A percentile compares a stretch with the other conserved stretches of the same genome.
phyloP scores from a whole-genome alignment of 768 basidiomycete species.

The Boletus pseudo-olivaceus region DNA sequence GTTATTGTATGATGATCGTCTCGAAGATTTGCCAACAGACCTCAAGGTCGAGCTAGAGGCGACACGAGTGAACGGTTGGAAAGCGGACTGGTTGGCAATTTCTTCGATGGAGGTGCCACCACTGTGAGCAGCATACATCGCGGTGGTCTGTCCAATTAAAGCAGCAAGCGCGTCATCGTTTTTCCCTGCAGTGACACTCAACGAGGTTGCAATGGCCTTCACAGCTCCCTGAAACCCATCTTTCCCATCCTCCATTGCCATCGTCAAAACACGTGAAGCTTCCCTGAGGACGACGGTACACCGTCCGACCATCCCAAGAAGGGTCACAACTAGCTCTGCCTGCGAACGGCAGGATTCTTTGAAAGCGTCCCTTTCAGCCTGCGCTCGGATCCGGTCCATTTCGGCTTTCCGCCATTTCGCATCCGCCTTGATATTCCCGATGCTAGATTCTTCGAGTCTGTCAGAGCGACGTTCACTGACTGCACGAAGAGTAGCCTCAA shows the following conservation, averaged over 20 bases:
- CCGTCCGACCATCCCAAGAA: slow-evolving; percentile 79
- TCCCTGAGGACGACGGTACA: slow-evolving; percentile 73
- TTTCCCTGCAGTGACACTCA: slow-evolving; percentile 55
- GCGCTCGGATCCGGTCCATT: slow-evolving; percentile 65
- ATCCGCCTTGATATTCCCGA: slow-evolving; percentile 71
- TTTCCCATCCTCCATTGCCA: slow-evolving; percentile 35
- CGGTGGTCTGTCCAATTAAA: slow-evolving; percentile 65
- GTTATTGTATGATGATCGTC: slow-evolving; percentile 41
- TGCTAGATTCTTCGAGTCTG: slow-evolving; percentile 65
- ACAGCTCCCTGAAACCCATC: slow-evolving; percentile 39
- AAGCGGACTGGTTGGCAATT: slow-evolving; percentile 49
- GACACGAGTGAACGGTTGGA: slow-evolving; percentile 42
- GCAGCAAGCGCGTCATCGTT: slow-evolving; percentile 69
- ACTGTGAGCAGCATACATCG: slow-evolving; percentile 47
- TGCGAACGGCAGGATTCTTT: slow-evolving; percentile 60
- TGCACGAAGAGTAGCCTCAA: slow-evolving; percentile 83
- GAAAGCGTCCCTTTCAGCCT: slow-evolving; percentile 63
- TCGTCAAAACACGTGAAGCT: slow-evolving; percentile 41
- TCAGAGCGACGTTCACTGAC: slow-evolving; percentile 77
- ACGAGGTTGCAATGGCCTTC: slow-evolving; percentile 46
- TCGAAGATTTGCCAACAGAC: slow-evolving; percentile 38
- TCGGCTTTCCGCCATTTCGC: slow-evolving; percentile 62
- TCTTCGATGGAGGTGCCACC: slow-evolving; percentile 39
- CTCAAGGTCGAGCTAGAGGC: slow-evolving; percentile 48
- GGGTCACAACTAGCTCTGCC: slow-evolving; percentile 60